These are phyloP conservation scores for Holtermannia corniformis DNA, from an alignment of 768 basidiomycete species.

Conservation along the genomic window DNA sequence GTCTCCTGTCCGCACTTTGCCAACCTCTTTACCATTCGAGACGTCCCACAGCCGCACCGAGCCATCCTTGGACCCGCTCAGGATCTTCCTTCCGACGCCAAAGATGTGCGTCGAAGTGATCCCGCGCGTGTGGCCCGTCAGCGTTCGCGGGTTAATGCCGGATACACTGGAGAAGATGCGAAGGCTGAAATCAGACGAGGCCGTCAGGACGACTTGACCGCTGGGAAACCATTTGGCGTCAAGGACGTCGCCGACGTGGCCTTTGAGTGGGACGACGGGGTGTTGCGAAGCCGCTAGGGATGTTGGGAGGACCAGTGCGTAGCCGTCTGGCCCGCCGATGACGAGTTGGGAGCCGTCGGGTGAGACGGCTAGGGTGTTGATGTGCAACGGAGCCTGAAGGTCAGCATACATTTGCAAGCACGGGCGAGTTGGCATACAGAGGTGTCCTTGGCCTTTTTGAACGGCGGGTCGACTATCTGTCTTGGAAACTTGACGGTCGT, in stretches of 20 bases:
- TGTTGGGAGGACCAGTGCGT: conserved; percentile 21
- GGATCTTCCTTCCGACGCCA: conserved; percentile 55
- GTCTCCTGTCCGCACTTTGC: conserved; percentile 44
- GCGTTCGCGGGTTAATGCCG: conserved; percentile 50
- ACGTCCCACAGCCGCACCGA: conserved; percentile 67
- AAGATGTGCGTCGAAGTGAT: conserved; percentile 60
- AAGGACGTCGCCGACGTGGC: conserved; percentile 42
- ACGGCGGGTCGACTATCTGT: conserved; percentile 49
- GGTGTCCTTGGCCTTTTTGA: conserved; percentile 35
- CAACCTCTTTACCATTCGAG: conserved; percentile 48
- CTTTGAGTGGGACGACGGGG: conserved; percentile 24
- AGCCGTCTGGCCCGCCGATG: conserved; percentile 39
- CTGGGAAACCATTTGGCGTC: conserved; percentile 39
- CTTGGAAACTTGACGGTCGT: conserved; percentile 50
- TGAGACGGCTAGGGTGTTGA: conserved; percentile 32
- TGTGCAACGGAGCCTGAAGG: conserved; percentile 28
- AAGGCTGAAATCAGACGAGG: conserved; percentile 59
- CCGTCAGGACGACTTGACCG: conserved; percentile 57
- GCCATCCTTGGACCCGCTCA: conserved; percentile 61
- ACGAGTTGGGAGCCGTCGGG: conserved; percentile 19
- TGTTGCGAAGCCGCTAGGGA: conserved; percentile 1
- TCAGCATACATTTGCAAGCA: not conserved
- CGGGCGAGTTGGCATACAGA: conserved; percentile 10
- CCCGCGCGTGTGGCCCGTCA: conserved; percentile 58
- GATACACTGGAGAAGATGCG: conserved; percentile 56